Evolutionary conservation across 768 basidiomycete species (phyloP).

Genomic region (Suillus luteus): DNA sequence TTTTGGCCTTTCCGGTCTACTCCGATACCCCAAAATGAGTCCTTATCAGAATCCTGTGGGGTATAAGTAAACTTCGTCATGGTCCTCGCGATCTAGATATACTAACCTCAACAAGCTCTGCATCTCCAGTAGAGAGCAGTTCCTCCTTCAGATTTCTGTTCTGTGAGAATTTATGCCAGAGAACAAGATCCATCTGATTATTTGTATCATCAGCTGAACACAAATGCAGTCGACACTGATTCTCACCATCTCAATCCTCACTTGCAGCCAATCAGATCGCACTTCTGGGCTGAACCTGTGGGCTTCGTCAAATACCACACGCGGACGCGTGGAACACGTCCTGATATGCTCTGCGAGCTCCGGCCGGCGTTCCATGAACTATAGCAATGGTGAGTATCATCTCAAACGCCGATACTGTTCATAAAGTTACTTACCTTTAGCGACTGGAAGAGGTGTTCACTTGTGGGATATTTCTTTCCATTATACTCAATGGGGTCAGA

Average conservation of each 20-base stretch:
- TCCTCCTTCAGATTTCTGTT: constrained; percentile 36
- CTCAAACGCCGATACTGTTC: neutral
- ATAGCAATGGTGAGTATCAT: neutral
- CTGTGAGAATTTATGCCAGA: constrained; percentile 43
- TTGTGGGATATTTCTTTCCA: constrained; percentile 44
- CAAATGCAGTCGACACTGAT: neutral
- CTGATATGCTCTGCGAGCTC: constrained; percentile 38
- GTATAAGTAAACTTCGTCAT: constrained; percentile 18
- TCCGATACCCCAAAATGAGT: constrained; percentile 44
- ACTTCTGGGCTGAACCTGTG: constrained; percentile 39
- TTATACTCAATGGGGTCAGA: constrained; percentile 41
- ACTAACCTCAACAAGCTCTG: constrained; percentile 42
- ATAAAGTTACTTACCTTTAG: constrained; percentile 36
- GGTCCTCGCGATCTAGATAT: constrained; percentile 12
- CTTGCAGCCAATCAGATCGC: constrained; percentile 36
- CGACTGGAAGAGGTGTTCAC: constrained; percentile 50
- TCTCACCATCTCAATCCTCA: constrained; percentile 36
- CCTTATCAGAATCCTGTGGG: constrained; percentile 5
- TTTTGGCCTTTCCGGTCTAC: constrained; percentile 39
- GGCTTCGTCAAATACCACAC: constrained; percentile 36
- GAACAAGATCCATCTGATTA: constrained; percentile 40
- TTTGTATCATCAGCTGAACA: neutral
- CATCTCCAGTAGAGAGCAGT: constrained; percentile 40
- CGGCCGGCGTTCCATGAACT: constrained; percentile 38
- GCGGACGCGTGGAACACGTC: constrained; percentile 35